These are phyloP conservation scores for Citrus trifoliata DNA, from an alignment of 345 rosid genomes.

Conservation along the genomic window DNA sequence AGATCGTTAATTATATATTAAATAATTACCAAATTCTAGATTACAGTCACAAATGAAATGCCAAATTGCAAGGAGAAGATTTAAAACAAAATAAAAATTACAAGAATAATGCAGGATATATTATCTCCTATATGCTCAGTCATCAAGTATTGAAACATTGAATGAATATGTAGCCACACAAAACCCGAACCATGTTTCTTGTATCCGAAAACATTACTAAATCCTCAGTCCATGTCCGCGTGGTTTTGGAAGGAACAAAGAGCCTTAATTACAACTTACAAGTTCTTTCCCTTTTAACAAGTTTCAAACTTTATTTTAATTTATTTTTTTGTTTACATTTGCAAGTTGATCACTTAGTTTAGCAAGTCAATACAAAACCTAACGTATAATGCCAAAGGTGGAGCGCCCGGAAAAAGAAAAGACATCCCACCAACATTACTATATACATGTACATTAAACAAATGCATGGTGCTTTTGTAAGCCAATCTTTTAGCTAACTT, in stretches of 20 bases:
- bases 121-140: background rate
- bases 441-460: background rate
- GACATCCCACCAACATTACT: slow-evolving; percentile 6
- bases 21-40: no score
- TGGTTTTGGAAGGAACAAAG: background rate
- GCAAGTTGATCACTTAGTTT: background rate
- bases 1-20: no score
- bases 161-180: background rate
- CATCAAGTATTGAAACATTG: background rate
- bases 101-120: no score
- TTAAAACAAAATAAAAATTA: no score
- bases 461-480: background rate
- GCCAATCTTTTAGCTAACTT: background rate
- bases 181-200: background rate
- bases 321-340: background rate
- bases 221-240: background rate
- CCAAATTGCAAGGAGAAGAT: no score
- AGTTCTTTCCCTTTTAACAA: background rate
- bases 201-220: background rate
- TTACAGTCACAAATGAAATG: no score
- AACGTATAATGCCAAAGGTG: background rate
- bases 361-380: background rate
- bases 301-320: background rate
- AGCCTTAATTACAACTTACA: background rate
- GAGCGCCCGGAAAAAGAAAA: background rate